Base-by-base conservation (phyloP, 2,329 filamentous ascomycete species). In the Fusarium longipes region DNA sequence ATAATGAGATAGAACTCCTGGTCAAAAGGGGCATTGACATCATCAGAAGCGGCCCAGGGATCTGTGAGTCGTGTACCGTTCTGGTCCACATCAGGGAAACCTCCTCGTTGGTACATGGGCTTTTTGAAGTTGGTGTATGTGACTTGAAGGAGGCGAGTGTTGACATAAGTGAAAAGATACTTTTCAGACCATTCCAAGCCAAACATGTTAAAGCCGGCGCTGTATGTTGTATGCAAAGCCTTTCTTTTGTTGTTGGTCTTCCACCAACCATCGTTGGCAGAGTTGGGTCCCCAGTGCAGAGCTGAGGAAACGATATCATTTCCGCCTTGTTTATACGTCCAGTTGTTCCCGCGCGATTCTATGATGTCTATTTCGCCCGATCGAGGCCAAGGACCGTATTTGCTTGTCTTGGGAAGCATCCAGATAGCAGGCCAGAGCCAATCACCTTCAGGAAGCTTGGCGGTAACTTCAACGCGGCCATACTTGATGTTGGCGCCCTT, bases 341-440 rank as follows among this genome's bases (percentile, higher is more conserved):
- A 87, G 79, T 95, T 93, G 82, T 96, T 96, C 61, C 93, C 93
- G 57, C 93, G 91, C 27, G 88, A 89, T 79, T 96, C 92, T 73
- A 88, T 82, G 54, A 96, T 92, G 76, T 96, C 93, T 50, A 96
- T 96, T 78, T 96, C 92, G 43, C 93, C 93, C 10, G 91, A 93
- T 9, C 82, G 79, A 2, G 93, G 93, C 93, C 93, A 96, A 2
- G 84, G 73, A 2, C 93, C 93, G 75, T 96, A 96, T 1, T 82
- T 88, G 53, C 88, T 83, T 40, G 89, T 82, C 44, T 87, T 87
- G 2, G 93, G 93, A 82, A 96, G 83, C 91, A 96, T 92, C 91
- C 91, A 94, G 73, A 96, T 95, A n/a, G 92, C 92, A 3, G 93
- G 93, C 93, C 93, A 96, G 12, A 96, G 84, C 93, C 93, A 96